Evolutionary conservation across 768 basidiomycete species (phyloP), one percentile per base, ranked within the genome.

Genomic region (Termitomyces sp.): DNA sequence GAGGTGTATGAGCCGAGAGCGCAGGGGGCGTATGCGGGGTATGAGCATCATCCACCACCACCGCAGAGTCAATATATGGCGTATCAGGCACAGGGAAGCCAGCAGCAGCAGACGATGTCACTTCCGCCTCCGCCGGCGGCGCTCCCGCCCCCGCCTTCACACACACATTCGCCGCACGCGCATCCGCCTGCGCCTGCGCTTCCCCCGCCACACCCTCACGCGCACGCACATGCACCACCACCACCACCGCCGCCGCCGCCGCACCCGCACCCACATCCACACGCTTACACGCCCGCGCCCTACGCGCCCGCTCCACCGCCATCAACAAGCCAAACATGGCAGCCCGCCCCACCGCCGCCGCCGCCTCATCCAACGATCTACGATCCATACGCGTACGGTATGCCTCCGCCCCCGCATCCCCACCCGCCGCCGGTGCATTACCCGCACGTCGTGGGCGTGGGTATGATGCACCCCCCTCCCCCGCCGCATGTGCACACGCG

Each of bases 361-460:
- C 32, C 41, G 48, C 59, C 16, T 18, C 26, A 46, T 22, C 57
- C 50, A n/a, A 56, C 46, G 37, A 57, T 60, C 46, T 64, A 64
- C 34, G 65, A 65, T 49, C 61, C 63, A 12, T 65, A 65, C 16
- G 47, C 43, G 22, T 59, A 59, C 13, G 5, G 27, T 1, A 51
- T 56, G 24, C 58, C 48, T 24, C 29, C 52, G 18, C 39, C 34
- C 1, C 54, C 54, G 26, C 58, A 41, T 22, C n/a, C 52, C 5
- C 39, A 44, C 1, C 54, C 53, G 1, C 53, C 43, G 16, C 32
- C n/a, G 12, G 18, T 4, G 24, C 52, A n/a, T 5, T 13, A 26
- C 57, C 5, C 48, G 39, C 47, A 53, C 18, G 54, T 24, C 7
- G 39, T 39, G 16, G 36, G 36, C 5, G 36, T 39, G n/a, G 39